A percentile compares a stretch with the other conserved stretches of the same genome.
Evolutionary conservation across 192 early-diverging fungal genomes (phyloP).

Genomic region (Gamsiella multidivaricata): DNA sequence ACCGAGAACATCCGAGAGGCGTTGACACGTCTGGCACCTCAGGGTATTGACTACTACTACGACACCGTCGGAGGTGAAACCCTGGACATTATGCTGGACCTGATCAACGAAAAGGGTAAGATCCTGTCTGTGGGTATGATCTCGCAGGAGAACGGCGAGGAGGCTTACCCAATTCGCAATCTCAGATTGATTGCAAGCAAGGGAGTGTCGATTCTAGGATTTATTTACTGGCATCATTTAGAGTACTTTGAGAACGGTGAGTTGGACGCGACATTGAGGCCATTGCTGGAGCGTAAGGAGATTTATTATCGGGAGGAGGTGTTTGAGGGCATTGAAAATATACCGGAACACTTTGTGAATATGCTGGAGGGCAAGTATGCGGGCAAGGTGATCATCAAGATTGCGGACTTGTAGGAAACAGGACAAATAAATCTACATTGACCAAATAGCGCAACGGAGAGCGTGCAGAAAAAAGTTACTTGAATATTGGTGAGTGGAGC

Average conservation of each 20-base stretch:
- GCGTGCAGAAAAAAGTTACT: too few relatives aligned
- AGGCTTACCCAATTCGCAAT: slow-evolving; percentile 70
- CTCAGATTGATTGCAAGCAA: slow-evolving; percentile 61
- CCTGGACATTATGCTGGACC: slow-evolving; percentile 73
- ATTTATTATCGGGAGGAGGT: slow-evolving; percentile 43
- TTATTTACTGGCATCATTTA: slow-evolving; percentile 63
- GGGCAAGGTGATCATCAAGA: slow-evolving; percentile 72
- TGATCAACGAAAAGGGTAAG: slow-evolving; percentile 72
- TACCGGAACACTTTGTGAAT: slow-evolving; percentile 66
- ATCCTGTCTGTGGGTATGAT: slow-evolving; percentile 78
- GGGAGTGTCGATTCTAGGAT: slow-evolving; percentile 67
- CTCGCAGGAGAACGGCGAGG: slow-evolving; percentile 76
- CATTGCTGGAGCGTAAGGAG: slow-evolving; percentile 35
- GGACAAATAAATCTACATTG: too few relatives aligned
- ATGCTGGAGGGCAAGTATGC: slow-evolving; percentile 74
- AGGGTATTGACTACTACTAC: slow-evolving; percentile 88
- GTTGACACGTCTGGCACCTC: slow-evolving; percentile 68
- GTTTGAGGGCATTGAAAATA: slow-evolving; percentile 50
- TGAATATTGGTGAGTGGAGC: too few relatives aligned
- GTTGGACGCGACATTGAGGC: slow-evolving; percentile 40
- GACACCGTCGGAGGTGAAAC: slow-evolving; percentile 84
- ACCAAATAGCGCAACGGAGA: too few relatives aligned
- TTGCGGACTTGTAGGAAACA: slow-evolving; percentile 55
- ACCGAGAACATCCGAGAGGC: slow-evolving; percentile 54
- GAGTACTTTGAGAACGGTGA: slow-evolving; percentile 54